Evolutionary conservation across 139 green algal species (phyloP), one percentile per base, ranked within the genome.

Genomic region (Chlorella sorokiniana): DNA sequence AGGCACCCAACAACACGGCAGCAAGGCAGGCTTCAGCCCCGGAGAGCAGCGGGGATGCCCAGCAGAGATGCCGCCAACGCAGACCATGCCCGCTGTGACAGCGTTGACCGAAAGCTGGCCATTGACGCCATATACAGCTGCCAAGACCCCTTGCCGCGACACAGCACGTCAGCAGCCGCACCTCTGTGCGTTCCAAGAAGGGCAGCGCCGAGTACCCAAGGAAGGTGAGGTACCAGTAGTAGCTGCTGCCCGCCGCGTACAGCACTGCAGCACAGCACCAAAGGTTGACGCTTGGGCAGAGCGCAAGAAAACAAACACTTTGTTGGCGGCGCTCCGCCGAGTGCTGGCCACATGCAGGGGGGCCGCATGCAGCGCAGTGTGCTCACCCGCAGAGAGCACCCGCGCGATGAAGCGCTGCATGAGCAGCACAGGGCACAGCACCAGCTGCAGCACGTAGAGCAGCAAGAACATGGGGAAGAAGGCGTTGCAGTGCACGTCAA

Each of bases 401-500:
- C 37, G n/a, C 8, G 56, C 42, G 20, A 70, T 7, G 29, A 81
- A 59, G 0, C 35, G 40, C 29, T 42, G 44, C 40, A 56, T 69
- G 40, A 81, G 74, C 74, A 81, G 74, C 56, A 81, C 20, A 9
- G 74, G 74, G 74, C 56, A 81, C 40, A 81, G 74, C 74, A 56
- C 56, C 38, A 81, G 74, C 74, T 84, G 69, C 37, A 64, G 45
- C 54, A 45, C 92, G 64, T 97, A 96, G 3, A 98, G 74, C 42
- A 94, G 42, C 27, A 98, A 78, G 80, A 98, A 98, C 0, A 98
- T 77, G 0, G 96, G 95, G 78, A 99, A 97, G 86, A 94, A 98
- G 2, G 96, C 93, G 88, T 99, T 99, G 94, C 95, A 98, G 88
- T 99, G 96, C 40, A 99, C 94, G 82, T 99, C 96, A 86, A 99